Evolutionary conservation across 108 stramenopile genomes (phyloP), one percentile per base, ranked within the genome.

Genomic region (Skeletonema costatum): DNA sequence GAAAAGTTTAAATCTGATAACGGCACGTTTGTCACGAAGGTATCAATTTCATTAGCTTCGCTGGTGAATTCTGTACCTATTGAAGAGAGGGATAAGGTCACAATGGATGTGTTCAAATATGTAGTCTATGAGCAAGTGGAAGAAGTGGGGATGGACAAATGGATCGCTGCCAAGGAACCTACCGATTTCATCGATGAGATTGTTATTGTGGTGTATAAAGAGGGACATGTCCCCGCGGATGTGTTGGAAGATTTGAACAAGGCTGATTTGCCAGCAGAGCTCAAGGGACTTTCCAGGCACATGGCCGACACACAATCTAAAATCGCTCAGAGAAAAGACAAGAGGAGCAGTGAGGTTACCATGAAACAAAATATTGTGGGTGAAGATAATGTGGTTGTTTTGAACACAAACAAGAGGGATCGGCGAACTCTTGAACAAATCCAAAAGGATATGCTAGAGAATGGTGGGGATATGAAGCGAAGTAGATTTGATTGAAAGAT

Each of bases 81-180:
- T 12, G 73, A 76, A 13, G 89, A 92, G 36, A 82, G 79, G 17
- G 85, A 82, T 17, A 86, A 81, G 64, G 82, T 95, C 42, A 92
- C 92, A 32, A 93, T 95, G 91, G 88, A 93, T 71, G 87, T 92
- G 3, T 70, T 95, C 30, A 89, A 92, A 76, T 95, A 90, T 67
- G 86, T 92, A 38, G 92, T 95, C 3, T 92, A 92, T 60, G 94
- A 95, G 79, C 87, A 87, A 59, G 94, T 91, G 25, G 94, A 95
- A 80, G 94, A 95, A 80, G 70, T 92, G 32, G 91, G 91, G 42
- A 67, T 66, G 64, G 94, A 93, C 68, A 81, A 87, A 76, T 95
- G 94, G 94, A 80, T 93, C 62, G 91, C 94, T 1, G 84, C 91
- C 63, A 93, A 89, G 71, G 92, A 95, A 64, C 92, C 89, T 4